Evolutionary conservation across 495 filamentous ascomycete species (phyloP), one percentile per base, ranked within the genome.

Genomic region (Podospora bellae-mahoneyi): DNA sequence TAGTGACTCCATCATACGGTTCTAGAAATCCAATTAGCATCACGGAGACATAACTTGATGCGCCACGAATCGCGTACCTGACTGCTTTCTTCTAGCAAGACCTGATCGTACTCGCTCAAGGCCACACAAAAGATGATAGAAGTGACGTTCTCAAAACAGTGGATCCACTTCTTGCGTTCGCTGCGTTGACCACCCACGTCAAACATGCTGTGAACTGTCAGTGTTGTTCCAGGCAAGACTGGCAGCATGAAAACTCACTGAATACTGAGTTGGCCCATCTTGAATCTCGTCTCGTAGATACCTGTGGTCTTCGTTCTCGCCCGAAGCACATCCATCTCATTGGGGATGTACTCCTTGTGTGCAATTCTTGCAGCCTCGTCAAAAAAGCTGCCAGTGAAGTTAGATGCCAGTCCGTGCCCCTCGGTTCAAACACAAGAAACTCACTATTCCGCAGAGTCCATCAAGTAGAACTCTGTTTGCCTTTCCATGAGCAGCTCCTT

Each of bases 101-200:
- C 93, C 79, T 99, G 95, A 75, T 99, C 95, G 77, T 99, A 99
- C 78, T 99, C 95, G 84, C 96, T 98, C 71, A 99, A 82, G 20
- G 95, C 96, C 58, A 99, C 95, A 73, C 95, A 98, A 82, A 99
- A 99, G 73, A 99, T 98, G 78, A 99, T 99, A n/a, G 95, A 99
- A 10, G 95, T 99, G 71, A 99, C 95, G 71, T 97, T 97, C 78
- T 99, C 95, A 77, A 99, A 99, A 83, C 95, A 99, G 81, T 99
- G 95, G 74, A 99, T 99, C 95, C 95, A 99, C 80, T 99, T 99
- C 81, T 99, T 99, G 64, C 95, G 88, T 78, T 99, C 95, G 78
- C 93, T 97, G 72, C 95, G 84, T 81, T 99, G 95, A 39, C 95
- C 95, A 67, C 95, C 95, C 23, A 99, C 95, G 78, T 99, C 95